Base-by-base conservation (phyloP, 1,284 basidiomycete genomes). In the Sanguinoderma infundibulare region DNA sequence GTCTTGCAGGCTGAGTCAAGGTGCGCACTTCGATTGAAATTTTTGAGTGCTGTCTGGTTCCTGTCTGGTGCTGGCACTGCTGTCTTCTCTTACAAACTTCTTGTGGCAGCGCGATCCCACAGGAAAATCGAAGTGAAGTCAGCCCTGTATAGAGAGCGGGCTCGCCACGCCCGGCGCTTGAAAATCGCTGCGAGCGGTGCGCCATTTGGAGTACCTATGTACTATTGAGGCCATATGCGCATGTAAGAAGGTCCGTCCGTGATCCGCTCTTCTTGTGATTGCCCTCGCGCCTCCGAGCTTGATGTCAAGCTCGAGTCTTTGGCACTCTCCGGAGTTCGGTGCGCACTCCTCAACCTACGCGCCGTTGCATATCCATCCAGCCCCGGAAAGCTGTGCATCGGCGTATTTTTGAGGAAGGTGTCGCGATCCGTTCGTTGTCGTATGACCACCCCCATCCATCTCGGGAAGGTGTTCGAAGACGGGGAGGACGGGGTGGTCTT, bases 331-430 rank as follows among this genome's bases (percentile, higher is more conserved):
- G 28, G 24, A n/a, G n/a, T n/a, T n/a, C n/a, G n/a, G n/a, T n/a
- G n/a, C n/a, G 36, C 20, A 22, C 32, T n/a, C 24, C 17, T 14
- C 32, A 47, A 32, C 39, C 15, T 49, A 24, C 30, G 36, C 17
- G 36, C 17, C 46, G 36, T 32, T 50, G 52, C 51, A 34, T 55
- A 54, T 20, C 30, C 17, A 24, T 20, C 44, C 26, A 4, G 42
- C 47, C 30, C 57, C 60, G 53, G 61, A 44, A 59, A 30, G 61
- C 61, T 62, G 61, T 62, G 57, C 47, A 47, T n/a, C 53, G 47
- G 53, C 12, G 53, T 44, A 30, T 24, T 24, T 49, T 47, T 30
- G 22, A 50, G 26, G 50, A 34, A 24, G 34, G 35, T 39, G 35
- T 34, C 35, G 47, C 28, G 26, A 38, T n/a, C 34, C 49, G 30